phyloP scores from a whole-genome alignment of 257 asterid species.

The Mentha longifolia region DNA sequence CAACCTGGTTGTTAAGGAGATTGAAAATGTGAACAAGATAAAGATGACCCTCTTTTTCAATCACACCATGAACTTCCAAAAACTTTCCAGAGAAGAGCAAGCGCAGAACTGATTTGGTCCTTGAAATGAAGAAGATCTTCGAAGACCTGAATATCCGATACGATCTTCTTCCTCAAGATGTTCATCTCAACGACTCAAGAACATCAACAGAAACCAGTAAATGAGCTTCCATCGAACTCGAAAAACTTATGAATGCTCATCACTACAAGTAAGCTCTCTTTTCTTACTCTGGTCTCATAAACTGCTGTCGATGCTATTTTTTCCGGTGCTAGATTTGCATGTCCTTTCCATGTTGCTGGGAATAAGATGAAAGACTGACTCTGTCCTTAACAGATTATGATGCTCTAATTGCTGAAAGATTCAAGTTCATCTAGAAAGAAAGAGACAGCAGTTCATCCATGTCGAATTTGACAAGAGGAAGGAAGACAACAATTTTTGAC shows the following conservation, averaged over 20 bases:
- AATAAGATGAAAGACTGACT: not conserved
- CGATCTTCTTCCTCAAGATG: constrained; percentile 88
- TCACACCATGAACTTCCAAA: constrained; percentile 96
- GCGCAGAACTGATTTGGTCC: constrained; percentile 68
- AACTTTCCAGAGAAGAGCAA: constrained; percentile 66
- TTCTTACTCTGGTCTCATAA: not conserved
- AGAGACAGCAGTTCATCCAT: not conserved
- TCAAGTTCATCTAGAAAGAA: constrained; percentile 14
- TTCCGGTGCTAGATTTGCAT: not conserved
- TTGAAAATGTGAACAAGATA: constrained; percentile 86
- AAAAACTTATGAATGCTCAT: not conserved
- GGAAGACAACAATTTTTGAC: constrained; percentile 22
- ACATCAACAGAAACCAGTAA: constrained; percentile 36
- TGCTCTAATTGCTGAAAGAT: constrained; percentile 18
- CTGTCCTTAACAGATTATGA: constrained; percentile 3
- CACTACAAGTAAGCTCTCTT: not conserved
- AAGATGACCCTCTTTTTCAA: constrained; percentile 78
- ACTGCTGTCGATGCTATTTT: not conserved
- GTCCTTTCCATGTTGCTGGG: not conserved
- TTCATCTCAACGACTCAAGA: constrained; percentile 57
- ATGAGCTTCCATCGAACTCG: constrained; percentile 34
- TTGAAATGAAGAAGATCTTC: constrained; percentile 78
- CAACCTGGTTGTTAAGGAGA: constrained; percentile 83
- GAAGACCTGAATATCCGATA: constrained; percentile 80
- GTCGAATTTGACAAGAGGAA: not conserved